Evolutionary conservation across 2,329 filamentous ascomycete species (phyloP), one percentile per base, ranked within the genome.

Genomic region (Fusarium kyushuense): DNA sequence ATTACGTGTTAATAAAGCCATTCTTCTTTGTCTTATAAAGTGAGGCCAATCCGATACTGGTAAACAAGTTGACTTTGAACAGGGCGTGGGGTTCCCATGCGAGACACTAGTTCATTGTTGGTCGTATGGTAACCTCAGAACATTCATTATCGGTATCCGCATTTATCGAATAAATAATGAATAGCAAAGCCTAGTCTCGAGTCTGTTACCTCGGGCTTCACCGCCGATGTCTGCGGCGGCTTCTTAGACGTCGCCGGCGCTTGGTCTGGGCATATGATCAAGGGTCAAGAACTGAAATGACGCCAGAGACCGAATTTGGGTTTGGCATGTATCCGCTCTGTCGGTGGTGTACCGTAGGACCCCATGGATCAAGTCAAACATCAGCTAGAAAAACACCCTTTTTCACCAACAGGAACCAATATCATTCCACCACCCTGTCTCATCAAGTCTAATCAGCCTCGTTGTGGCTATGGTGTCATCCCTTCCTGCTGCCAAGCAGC

Each of bases 401-500:
- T 54, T 56, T 49, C 54, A 46, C 52, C 52, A 60, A 56, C 53
- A 57, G 52, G 51, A 40, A 59, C 29, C 53, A 48, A 40, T 43
- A 30, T 36, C 66, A 63, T 56, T 38, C 46, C 53, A 64, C 43
- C 35, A 49, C 48, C 51, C 53, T 51, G 17, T 19, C 46, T 40
- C n/a, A 55, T 27, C 54, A 52, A 33, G 19, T 51, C 58, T 63
- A 51, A 56, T 63, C 62, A 68, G 43, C 41, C 40, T 68, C 36
- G 35, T 76, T 63, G 89, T 88, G 84, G 80, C 77, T 63, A 89
- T 88, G 84, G 80, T 86, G 45, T 81, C 86, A 52, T 66, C 78
- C 5, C 79, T 94, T 56, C 84, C 84, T 67, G 83, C 85, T 59
- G 89, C 91, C 43, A 97, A 97, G 81, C 90, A 91, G 76, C 90